These are phyloP conservation scores for Moricandia arvensis DNA, from an alignment of 345 rosid species.

Conservation along the genomic window DNA sequence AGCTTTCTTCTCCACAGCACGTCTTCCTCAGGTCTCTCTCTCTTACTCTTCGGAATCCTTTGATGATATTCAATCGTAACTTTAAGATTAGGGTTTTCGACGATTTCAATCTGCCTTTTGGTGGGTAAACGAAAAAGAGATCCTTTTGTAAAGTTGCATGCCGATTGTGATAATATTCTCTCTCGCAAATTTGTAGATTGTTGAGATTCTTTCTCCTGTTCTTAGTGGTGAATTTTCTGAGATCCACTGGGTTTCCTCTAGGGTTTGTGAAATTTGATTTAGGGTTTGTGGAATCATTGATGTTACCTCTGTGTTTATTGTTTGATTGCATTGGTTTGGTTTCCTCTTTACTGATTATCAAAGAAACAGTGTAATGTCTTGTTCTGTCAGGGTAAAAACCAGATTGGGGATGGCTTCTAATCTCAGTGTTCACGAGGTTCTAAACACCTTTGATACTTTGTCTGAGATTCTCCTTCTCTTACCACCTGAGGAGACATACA, in stretches of 20 bases:
- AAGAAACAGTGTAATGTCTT: conserved; percentile 29
- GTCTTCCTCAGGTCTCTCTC: conserved; percentile 21
- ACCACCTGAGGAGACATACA: conserved; percentile 50
- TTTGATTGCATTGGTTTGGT: neutral
- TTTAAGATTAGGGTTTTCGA: conserved; percentile 2
- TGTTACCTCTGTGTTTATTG: neutral
- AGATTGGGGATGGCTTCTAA: conserved; percentile 19
- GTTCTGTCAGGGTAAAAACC: conserved; percentile 17
- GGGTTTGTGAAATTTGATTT: neutral
- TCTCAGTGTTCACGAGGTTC: conserved; percentile 36
- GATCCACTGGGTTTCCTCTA: neutral
- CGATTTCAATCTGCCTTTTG: neutral
- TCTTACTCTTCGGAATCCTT: neutral
- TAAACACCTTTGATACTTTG: conserved; percentile 50
- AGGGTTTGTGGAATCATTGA: neutral
- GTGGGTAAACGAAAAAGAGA: neutral
- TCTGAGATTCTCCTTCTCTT: conserved; percentile 49
- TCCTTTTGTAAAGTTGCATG: neutral
- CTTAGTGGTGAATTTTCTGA: too few species aligned
- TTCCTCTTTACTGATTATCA: conserved; percentile 16
- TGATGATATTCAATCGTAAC: neutral
- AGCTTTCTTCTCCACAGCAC: neutral
- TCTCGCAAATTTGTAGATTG: neutral
- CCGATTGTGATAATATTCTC: conserved; percentile 2
- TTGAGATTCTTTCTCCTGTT: neutral